Evolutionary conservation across 345 rosid species (phyloP).

Genomic region (Clarkia xantiana): DNA sequence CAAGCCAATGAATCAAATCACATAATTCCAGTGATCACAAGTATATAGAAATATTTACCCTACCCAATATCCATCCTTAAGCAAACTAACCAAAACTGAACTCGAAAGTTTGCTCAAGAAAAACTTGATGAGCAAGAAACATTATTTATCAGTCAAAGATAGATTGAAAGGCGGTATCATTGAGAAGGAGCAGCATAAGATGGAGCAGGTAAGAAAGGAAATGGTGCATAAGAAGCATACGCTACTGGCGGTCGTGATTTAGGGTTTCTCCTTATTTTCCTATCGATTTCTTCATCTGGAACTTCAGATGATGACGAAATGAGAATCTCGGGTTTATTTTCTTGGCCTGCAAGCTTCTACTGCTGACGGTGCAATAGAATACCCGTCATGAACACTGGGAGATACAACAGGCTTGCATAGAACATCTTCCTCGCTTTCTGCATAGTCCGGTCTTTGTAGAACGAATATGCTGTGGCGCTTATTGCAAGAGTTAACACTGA

Average conservation of each 20-base stretch:
- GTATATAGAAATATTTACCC: no score
- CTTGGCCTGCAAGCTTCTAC: conserved; percentile 11
- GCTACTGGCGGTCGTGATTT: conserved; percentile 55
- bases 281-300: conserved; percentile 7
- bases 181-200: conserved; percentile 20
- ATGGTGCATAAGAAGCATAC: conserved; percentile 77
- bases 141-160: no score
- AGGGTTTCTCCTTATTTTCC: conserved; percentile 8
- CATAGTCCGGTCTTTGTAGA: conserved; percentile 48
- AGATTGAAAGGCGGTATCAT: no score
- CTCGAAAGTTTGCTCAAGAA: no score
- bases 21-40: no score
- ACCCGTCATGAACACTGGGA: conserved; percentile 84
- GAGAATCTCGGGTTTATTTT: conserved; percentile 7
- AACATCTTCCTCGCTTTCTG: conserved; percentile 72
- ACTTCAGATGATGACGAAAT: conserved; percentile 12
- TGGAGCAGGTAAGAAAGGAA: conserved; percentile 87
- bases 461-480: conserved; percentile 67
- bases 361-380: conserved; percentile 49
- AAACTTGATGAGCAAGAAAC: no score
- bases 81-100: no score
- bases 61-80: no score
- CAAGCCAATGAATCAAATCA: no score
- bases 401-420: conserved; percentile 75
- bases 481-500: conserved; percentile 59